These are phyloP conservation scores for Boletales sp. DNA, from an alignment of 768 basidiomycete species.

Conservation along the genomic window DNA sequence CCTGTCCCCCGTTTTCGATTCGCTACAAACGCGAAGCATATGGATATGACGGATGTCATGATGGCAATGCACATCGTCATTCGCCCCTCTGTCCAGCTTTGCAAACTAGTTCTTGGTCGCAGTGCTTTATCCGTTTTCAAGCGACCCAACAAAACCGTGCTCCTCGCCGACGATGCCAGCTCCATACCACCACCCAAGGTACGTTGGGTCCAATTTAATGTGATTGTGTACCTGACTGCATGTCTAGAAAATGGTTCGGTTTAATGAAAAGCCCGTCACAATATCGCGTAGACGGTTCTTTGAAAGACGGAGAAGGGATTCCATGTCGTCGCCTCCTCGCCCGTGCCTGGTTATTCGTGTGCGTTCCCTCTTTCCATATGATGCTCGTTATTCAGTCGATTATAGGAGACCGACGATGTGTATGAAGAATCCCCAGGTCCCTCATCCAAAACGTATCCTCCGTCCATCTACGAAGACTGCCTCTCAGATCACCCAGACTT, in stretches of 20 bases:
- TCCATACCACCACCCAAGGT: conserved; percentile 19
- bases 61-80: conserved; percentile 18
- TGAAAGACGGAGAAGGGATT: conserved; percentile 9
- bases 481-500: conserved; percentile 18
- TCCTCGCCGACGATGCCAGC: conserved; percentile 1
- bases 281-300: conserved; percentile 20
- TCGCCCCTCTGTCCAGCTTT: conserved; percentile 21
- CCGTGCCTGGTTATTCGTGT: conserved; percentile 29
- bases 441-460: conserved; percentile 9
- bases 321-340: conserved; percentile 16
- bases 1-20: conserved; percentile 8
- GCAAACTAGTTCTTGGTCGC: conserved; percentile 13
- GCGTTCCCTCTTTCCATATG: not conserved
- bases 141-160: conserved; percentile 7
- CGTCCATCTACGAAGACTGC: conserved; percentile 30
- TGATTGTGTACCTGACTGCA: not conserved
- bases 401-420: conserved; percentile 12
- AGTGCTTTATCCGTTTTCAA: conserved; percentile 1
- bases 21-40: conserved; percentile 8
- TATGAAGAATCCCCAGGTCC: not conserved
- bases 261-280: conserved; percentile 23
- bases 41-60: conserved; percentile 17
- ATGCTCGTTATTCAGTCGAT: not conserved
- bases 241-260: conserved; percentile 24
- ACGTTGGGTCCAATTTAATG: not conserved